A percentile compares a stretch with the other conserved stretches of the same genome.
Evolutionary conservation across 1,284 basidiomycete species (phyloP).

Genomic region (Leccinum subspadiceum): DNA sequence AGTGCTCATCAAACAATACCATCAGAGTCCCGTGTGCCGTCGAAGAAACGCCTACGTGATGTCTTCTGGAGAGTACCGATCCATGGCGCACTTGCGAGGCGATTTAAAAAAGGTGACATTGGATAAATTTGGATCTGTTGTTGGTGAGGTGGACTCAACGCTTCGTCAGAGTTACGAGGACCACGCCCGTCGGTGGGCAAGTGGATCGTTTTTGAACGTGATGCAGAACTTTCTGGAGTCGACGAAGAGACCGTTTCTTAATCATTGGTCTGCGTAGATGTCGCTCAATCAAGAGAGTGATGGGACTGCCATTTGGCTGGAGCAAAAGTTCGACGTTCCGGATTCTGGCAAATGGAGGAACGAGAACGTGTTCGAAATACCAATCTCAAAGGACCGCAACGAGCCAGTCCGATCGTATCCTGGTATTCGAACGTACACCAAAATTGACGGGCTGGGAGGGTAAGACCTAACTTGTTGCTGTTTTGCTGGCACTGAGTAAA

Average conservation of each 20-base stretch:
- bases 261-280: constrained; percentile 59
- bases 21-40: constrained; percentile 37
- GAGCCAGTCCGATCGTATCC: constrained; percentile 39
- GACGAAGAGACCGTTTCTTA: constrained; percentile 23
- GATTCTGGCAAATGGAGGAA: constrained; percentile 58
- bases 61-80: constrained; percentile 45
- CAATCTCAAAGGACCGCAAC: constrained; percentile 18
- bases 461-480: constrained; percentile 31
- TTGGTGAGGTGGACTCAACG: constrained; percentile 8
- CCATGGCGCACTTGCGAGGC: constrained; percentile 58
- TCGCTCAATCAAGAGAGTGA: constrained; percentile 69
- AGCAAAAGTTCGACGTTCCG: constrained; percentile 68
- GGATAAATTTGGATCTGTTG: constrained; percentile 1
- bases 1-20: constrained; percentile 1
- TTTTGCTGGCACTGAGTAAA: constrained; percentile 5
- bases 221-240: constrained; percentile 42
- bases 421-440: constrained; percentile 75
- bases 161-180: constrained; percentile 61
- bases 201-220: constrained; percentile 59
- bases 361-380: constrained; percentile 59
- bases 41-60: constrained; percentile 48
- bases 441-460: constrained; percentile 59
- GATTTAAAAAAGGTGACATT: constrained; percentile 60
- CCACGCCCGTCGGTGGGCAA: constrained; percentile 66
- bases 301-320: constrained; percentile 73